Evolutionary conservation across 2,329 filamentous ascomycete species (phyloP).

Genomic region (Colletotrichum gigasporum): DNA sequence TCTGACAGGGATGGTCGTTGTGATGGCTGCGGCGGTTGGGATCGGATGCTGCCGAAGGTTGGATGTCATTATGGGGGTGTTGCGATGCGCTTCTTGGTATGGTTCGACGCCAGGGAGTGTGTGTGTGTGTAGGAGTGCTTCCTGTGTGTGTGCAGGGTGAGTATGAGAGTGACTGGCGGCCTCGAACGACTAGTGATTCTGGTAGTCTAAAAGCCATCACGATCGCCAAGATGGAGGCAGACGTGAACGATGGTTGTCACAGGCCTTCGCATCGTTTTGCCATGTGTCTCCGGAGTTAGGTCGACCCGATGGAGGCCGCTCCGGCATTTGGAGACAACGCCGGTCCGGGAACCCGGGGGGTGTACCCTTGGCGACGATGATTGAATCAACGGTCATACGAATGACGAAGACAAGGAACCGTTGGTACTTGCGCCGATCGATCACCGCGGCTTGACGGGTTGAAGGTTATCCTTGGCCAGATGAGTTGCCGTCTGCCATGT

Average conservation of each 20-base stretch:
- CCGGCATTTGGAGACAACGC: background rate
- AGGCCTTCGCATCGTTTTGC: background rate
- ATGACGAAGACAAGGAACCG: background rate
- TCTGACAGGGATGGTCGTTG: too few species aligned
- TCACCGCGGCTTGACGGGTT: background rate
- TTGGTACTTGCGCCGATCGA: conserved; percentile 8
- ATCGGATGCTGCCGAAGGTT: too few species aligned
- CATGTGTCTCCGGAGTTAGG: background rate
- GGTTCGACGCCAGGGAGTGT: background rate
- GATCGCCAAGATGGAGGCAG: background rate
- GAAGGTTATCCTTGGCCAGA: background rate
- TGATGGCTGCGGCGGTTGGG: too few species aligned
- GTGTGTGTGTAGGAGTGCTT: background rate
- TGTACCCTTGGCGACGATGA: background rate
- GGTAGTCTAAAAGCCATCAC: too few species aligned
- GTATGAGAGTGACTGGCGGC: too few species aligned
- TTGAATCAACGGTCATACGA: background rate
- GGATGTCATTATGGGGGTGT: too few species aligned
- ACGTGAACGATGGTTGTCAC: background rate
- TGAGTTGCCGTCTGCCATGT: too few species aligned
- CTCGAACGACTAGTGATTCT: too few species aligned
- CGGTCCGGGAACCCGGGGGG: background rate
- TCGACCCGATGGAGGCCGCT: background rate
- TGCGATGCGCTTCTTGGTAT: background rate
- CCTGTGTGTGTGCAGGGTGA: too few species aligned